Percentiles rank a stretch among this genome's conserved stretches.
These are phyloP conservation scores for Coemansia javaensis DNA, from an alignment of 192 early-diverging fungal genomes.

Conservation along the genomic window DNA sequence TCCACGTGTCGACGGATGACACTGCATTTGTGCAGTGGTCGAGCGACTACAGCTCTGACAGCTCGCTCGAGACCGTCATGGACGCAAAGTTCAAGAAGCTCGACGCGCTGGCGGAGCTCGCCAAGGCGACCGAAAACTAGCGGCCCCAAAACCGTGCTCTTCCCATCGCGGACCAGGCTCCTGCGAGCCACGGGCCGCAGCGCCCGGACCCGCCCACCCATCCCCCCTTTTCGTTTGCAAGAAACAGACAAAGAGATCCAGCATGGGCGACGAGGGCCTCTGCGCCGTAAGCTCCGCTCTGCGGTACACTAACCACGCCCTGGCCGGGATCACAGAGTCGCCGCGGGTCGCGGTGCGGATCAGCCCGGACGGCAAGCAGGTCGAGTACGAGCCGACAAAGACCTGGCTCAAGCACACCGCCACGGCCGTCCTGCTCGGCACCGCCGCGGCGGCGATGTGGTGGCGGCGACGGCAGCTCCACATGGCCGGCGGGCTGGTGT, in stretches of 20 bases:
- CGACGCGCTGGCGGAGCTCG: conserved; percentile 54
- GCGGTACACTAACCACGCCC: conserved; percentile 26
- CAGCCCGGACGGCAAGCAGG: conserved; percentile 12
- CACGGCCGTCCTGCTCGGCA: conserved; percentile 15
- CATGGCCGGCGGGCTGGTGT: conserved; percentile 29
- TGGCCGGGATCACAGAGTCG: conserved; percentile 41
- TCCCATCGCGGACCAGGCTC: too few species aligned
- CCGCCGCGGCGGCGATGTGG: conserved; percentile 15
- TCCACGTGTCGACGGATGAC: conserved; percentile 50
- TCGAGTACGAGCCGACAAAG: conserved; percentile 43
- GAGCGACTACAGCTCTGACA: conserved; percentile 55
- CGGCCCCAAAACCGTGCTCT: too few species aligned
- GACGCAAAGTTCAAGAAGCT: conserved; percentile 60
- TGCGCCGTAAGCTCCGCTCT: conserved; percentile 13
- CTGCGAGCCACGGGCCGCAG: too few species aligned
- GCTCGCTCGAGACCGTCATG: conserved; percentile 39
- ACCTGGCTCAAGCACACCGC: conserved; percentile 16
- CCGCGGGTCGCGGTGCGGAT: conserved; percentile 30
- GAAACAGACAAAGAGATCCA: neutral
- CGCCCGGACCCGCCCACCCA: too few species aligned
- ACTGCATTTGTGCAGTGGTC: conserved; percentile 58
- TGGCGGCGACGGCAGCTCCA: conserved; percentile 32
- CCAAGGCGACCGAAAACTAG: conserved; percentile 39
- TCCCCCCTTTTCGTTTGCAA: neutral
- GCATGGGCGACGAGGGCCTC: neutral